Percentiles rank a stretch among this genome's conserved stretches.
Conservation (phyloP, 2,329 filamentous ascomycete genomes). For the Cladosporium sp. region DNA sequence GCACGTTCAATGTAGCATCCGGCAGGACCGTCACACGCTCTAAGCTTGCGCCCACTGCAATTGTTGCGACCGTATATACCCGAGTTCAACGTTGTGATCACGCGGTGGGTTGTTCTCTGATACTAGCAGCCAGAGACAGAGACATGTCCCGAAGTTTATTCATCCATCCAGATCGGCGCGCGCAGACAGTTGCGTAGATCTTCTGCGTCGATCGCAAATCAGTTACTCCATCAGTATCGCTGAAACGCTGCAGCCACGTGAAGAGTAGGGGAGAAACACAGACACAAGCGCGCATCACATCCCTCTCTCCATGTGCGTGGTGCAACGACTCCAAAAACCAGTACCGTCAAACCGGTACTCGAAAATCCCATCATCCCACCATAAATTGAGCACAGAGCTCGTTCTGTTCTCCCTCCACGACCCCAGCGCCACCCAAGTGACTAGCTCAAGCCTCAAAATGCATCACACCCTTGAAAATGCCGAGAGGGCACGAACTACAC, state of each 20-base stretch:
- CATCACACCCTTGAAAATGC: not conserved
- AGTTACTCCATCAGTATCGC: slow-evolving; percentile 5
- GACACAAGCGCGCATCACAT: not conserved
- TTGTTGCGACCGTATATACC: not conserved
- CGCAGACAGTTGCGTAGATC: slow-evolving; percentile 2
- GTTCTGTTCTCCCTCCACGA: not conserved
- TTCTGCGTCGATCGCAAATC: slow-evolving; percentile 8
- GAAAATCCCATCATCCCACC: not conserved
- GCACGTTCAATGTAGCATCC: slow-evolving; percentile 9
- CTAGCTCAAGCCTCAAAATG: slow-evolving; percentile 5
- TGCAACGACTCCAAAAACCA: not conserved
- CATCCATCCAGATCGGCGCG: slow-evolving; percentile 9
- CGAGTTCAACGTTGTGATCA: not conserved
- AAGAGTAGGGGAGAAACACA: not conserved
- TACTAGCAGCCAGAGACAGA: not conserved
- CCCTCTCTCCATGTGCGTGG: not conserved
- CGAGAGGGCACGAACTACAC: no score
- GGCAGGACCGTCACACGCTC: not conserved
- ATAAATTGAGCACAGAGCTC: not conserved
- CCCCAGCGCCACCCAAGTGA: slow-evolving; percentile 3
- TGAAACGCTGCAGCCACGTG: slow-evolving; percentile 11
- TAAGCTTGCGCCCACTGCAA: slow-evolving; percentile 1
- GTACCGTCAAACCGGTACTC: not conserved
- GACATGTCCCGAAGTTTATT: slow-evolving; percentile 7
- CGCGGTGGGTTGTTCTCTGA: not conserved